phyloP scores from a whole-genome alignment of 306 rosid species.

The Castanea mollissima region DNA sequence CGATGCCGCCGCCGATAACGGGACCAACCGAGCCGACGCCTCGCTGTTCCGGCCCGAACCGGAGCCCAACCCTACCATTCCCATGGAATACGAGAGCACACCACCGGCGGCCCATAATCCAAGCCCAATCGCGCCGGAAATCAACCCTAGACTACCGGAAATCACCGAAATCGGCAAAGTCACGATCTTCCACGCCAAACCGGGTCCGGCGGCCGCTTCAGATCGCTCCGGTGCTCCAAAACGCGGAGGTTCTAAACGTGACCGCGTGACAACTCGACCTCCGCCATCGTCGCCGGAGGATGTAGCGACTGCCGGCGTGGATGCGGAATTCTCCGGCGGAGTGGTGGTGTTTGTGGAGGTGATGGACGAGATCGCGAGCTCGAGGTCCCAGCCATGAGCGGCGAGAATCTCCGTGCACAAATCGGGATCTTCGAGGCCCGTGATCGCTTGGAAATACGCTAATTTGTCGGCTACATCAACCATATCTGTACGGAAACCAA shows the following conservation, averaged over 20 bases:
- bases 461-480: conserved; percentile 70
- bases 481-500: conserved; percentile 38
- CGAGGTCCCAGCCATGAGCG: conserved; percentile 96
- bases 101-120: conserved; percentile 98
- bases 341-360: conserved; percentile 33
- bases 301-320: conserved; percentile 14
- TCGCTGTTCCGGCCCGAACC: conserved; percentile 25
- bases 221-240: conserved; percentile 6
- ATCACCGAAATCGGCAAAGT: conserved; percentile 77
- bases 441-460: conserved; percentile 84
- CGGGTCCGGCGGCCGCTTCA: conserved; percentile 41
- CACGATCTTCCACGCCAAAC: conserved; percentile 76
- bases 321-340: not conserved
- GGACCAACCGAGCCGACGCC: conserved; percentile 51
- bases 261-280: not conserved
- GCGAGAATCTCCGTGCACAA: conserved; percentile 83
- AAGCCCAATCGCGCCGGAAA: conserved; percentile 80
- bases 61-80: conserved; percentile 69
- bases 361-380: conserved; percentile 84
- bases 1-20: conserved; percentile 55
- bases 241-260: conserved; percentile 3
- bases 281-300: not conserved
- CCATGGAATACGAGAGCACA: conserved; percentile 78
- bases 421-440: conserved; percentile 83
- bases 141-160: conserved; percentile 75